Evolutionary conservation across 164 flowering plant species (phyloP).

Genomic region (Pachysandra terminalis): DNA sequence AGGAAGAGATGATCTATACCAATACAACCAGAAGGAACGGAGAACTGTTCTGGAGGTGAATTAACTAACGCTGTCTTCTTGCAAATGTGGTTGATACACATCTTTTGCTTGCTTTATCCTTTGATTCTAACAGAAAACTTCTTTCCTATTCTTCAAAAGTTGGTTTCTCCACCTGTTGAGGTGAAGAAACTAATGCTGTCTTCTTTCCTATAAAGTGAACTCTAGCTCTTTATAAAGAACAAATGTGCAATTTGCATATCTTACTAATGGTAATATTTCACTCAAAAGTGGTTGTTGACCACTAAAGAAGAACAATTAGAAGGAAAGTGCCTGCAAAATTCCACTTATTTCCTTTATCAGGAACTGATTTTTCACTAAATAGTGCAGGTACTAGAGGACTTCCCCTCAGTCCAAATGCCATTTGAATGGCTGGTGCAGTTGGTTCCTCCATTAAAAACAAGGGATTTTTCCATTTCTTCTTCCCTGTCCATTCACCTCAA

Average conservation of each 20-base stretch:
- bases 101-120: background rate
- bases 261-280: no score
- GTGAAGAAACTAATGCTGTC: no score
- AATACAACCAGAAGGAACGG: constrained; percentile 88
- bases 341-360: background rate
- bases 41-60: constrained; percentile 92
- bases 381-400: constrained; percentile 80
- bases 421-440: constrained; percentile 96
- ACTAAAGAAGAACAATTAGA: no score
- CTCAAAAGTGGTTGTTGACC: no score
- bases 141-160: background rate
- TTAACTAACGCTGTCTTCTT: background rate
- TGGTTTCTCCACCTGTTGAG: no score
- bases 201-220: no score
- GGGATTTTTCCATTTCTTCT: constrained; percentile 92
- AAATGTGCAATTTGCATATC: no score
- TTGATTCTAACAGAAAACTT: background rate
- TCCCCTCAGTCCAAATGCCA: constrained; percentile 94
- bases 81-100: background rate
- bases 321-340: background rate
- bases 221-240: no score
- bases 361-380: constrained; percentile 6
- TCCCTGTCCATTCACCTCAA: constrained; percentile 75
- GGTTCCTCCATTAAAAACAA: constrained; percentile 79
- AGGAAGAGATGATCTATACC: constrained; percentile 94